Conservation (phyloP, 2,329 filamentous ascomycete genomes). For the Thielaviopsis cerberus region DNA sequence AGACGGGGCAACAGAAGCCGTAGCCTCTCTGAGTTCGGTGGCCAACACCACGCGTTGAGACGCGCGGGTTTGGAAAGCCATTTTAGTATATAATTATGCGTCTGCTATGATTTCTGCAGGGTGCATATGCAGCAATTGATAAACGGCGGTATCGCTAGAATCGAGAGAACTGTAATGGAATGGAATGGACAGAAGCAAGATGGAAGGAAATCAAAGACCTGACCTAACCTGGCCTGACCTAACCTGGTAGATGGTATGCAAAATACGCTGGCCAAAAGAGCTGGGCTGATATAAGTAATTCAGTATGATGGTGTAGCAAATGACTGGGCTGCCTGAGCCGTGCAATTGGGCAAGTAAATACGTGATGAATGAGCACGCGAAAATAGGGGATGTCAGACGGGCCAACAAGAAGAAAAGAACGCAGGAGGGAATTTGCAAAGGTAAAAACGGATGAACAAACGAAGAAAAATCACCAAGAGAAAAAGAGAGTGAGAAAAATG, state of each 20-base stretch:
- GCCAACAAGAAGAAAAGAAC: not conserved
- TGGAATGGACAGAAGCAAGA: not conserved
- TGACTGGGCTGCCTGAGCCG: not conserved
- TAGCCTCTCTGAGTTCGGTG: constrained; percentile 3
- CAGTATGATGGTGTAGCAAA: not conserved
- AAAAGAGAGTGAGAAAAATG: not conserved
- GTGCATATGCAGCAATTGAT: not conserved
- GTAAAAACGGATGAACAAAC: not conserved
- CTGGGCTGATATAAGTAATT: not conserved
- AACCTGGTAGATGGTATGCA: no score
- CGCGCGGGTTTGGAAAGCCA: constrained; percentile 10
- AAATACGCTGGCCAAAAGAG: no score
- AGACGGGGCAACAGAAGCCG: constrained; percentile 6
- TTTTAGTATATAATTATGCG: not conserved
- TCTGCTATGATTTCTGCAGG: not conserved
- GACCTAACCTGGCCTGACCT: no score
- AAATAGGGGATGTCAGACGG: not conserved
- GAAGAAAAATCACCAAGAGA: not conserved
- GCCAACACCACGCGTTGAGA: constrained; percentile 6
- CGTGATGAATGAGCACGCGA: not conserved
- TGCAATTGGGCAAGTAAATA: not conserved
- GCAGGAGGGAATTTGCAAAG: not conserved
- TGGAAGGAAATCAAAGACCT: no score
- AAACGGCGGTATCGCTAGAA: not conserved
- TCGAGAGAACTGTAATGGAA: not conserved